Evolutionary conservation across 2,329 filamentous ascomycete genomes (phyloP), one percentile per base, ranked within the genome.

Genomic region (Sclerotiophoma versabilis): DNA sequence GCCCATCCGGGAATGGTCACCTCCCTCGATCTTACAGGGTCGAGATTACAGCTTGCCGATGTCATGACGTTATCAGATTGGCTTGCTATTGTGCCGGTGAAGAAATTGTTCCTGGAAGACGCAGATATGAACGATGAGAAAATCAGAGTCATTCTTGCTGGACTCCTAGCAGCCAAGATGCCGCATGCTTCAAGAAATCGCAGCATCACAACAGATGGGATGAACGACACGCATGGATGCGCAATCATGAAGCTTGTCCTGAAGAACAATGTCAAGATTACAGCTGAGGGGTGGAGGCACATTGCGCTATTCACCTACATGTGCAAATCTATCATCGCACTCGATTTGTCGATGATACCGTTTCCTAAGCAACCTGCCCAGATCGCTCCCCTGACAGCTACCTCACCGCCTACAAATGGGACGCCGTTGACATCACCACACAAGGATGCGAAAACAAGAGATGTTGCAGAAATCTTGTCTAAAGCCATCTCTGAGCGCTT

Each of bases 51-150:
- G 54, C 77, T 96, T 38, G 84, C 89, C 2, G 95, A 99, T 71
- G 82, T 96, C 22, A 77, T 93, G 44, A 97, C 95, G 0, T 81
- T 99, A 2, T 91, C 93, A 43, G 95, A 99, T 72, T 99, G 93
- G 81, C 81, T 99, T 33, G 93, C 95, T 5, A 87, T 99, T 6
- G 93, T 98, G 0, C 93, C 95, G 0, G 88, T 98, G 2, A 89
- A 90, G 63, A 92, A 96, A 67, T 77, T 99, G 0, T 81, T 96
- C 6, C 77, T 98, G 49, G 93, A 97, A 67, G 91, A 96, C 70
- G 93, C 92, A 56, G 90, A 92, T 5, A 77, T 99, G 30, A 91
- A 84, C 1, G 93, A 98, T 66, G 92, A 96, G 72, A 92, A 92
- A 3, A 80, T 97, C 6, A 85, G 95, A 15, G 89, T 96, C 15